Conservation (phyloP, 305 asterid species). For the Fraxinus angustifolia region DNA sequence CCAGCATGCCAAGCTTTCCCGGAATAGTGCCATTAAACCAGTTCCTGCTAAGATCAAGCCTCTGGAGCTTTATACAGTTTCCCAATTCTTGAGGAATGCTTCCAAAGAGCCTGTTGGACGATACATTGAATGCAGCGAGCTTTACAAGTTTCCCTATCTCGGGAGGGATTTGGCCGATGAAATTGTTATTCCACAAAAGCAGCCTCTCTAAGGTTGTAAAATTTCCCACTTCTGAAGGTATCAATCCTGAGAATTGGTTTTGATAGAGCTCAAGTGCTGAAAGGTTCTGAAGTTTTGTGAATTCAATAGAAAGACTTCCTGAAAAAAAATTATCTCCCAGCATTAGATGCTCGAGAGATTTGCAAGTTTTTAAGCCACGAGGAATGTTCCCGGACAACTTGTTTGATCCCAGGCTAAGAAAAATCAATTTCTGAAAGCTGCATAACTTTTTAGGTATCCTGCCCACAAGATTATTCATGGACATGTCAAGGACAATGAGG, state of each 20-base stretch:
- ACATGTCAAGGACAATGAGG: conserved; percentile 61
- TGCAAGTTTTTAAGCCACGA: conserved; percentile 67
- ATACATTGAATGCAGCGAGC: conserved; percentile 78
- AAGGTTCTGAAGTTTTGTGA: conserved; percentile 62
- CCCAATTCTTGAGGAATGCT: conserved; percentile 66
- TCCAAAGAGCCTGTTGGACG: conserved; percentile 59
- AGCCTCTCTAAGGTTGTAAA: conserved; percentile 64
- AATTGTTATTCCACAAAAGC: conserved; percentile 57
- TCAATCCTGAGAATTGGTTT: conserved; percentile 64
- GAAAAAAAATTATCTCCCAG: conserved; percentile 76
- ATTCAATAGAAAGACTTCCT: conserved; percentile 66
- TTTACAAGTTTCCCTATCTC: conserved; percentile 68
- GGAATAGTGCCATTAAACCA: conserved; percentile 60
- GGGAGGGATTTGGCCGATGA: conserved; percentile 62
- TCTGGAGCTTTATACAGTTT: conserved; percentile 62
- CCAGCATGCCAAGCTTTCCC: conserved; percentile 53
- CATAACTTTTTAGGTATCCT: conserved; percentile 63
- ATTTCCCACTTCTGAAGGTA: conserved; percentile 61
- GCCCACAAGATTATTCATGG: conserved; percentile 73
- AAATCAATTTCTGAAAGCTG: conserved; percentile 41
- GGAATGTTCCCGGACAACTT: conserved; percentile 72
- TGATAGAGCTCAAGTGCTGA: conserved; percentile 75
- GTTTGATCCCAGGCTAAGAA: conserved; percentile 79
- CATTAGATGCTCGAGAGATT: conserved; percentile 76
- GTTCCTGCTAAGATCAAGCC: conserved; percentile 82